Evolutionary conservation across 2,329 filamentous ascomycete species (phyloP).

Genomic region (Penicillium occitanis): DNA sequence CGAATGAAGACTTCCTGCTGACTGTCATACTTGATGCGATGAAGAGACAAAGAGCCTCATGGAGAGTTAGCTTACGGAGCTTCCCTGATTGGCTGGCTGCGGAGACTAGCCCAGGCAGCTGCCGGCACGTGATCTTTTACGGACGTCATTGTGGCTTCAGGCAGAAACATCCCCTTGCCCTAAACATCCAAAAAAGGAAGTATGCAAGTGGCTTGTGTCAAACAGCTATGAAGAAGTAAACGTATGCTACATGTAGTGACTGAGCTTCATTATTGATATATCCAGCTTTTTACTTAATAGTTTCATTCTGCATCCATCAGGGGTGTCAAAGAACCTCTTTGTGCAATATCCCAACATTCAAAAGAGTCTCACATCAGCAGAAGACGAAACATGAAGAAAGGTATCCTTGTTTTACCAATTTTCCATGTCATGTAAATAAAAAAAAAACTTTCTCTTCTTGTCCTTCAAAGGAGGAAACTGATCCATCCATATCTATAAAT

Average conservation of each 20-base stretch:
- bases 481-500: neutral
- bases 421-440: neutral
- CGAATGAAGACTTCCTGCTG: neutral
- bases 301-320: neutral
- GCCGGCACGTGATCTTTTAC: neutral
- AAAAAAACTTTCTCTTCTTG: neutral
- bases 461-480: neutral
- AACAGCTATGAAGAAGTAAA: neutral
- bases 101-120: slow-evolving; percentile 2
- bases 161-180: neutral
- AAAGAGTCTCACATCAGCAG: neutral
- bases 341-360: slow-evolving; percentile 1
- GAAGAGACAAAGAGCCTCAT: neutral
- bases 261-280: neutral
- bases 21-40: neutral
- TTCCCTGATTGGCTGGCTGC: neutral
- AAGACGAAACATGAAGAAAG: neutral
- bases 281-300: neutral
- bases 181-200: neutral
- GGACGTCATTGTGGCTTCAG: neutral
- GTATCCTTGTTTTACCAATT: neutral
- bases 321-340: neutral
- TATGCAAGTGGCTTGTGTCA: neutral
- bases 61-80: neutral
- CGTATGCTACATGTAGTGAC: neutral